Evolutionary conservation across 2,329 filamentous ascomycete species (phyloP).

Genomic region (Triangularia setosa): DNA sequence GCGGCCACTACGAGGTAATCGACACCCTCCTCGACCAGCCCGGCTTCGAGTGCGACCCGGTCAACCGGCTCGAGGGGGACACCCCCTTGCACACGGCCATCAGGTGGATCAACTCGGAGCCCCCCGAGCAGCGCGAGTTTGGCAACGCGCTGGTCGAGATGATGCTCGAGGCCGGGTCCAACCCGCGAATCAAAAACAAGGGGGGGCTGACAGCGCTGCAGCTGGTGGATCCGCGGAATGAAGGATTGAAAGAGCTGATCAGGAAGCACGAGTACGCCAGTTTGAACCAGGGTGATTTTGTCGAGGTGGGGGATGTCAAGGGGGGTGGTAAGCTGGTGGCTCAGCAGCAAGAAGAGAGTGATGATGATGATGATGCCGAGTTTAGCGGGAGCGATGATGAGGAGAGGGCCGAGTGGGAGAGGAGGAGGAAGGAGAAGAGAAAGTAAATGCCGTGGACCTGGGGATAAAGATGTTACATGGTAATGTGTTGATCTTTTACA

Average conservation of each 20-base stretch:
- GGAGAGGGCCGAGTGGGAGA: conserved; percentile 59
- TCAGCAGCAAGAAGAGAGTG: conserved; percentile 22
- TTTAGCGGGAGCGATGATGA: conserved; percentile 63
- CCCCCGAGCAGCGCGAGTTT: conserved; percentile 58
- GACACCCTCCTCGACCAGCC: conserved; percentile 80
- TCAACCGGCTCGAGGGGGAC: conserved; percentile 67
- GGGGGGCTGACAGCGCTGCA: conserved; percentile 67
- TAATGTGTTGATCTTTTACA: not conserved
- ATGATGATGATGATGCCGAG: conserved; percentile 55
- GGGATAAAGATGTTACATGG: not conserved
- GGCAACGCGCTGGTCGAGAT: conserved; percentile 68
- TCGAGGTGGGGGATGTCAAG: conserved; percentile 34
- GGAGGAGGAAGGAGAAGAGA: conserved; percentile 42
- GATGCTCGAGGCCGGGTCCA: conserved; percentile 74
- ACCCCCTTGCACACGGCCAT: conserved; percentile 77
- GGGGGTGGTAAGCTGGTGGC: conserved; percentile 15
- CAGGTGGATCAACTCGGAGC: conserved; percentile 68
- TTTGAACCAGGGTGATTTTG: conserved; percentile 57
- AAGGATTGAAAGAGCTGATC: conserved; percentile 57
- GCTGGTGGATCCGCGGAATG: conserved; percentile 69
- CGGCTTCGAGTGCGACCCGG: conserved; percentile 78
- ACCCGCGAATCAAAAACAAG: conserved; percentile 60
- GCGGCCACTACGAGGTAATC: conserved; percentile 82
- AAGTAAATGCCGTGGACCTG: not conserved
- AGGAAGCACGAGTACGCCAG: conserved; percentile 66